Evolutionary conservation across 805 yeast genomes (phyloP), one percentile per base, ranked within the genome.

Genomic region (Yarrowia deformans): DNA sequence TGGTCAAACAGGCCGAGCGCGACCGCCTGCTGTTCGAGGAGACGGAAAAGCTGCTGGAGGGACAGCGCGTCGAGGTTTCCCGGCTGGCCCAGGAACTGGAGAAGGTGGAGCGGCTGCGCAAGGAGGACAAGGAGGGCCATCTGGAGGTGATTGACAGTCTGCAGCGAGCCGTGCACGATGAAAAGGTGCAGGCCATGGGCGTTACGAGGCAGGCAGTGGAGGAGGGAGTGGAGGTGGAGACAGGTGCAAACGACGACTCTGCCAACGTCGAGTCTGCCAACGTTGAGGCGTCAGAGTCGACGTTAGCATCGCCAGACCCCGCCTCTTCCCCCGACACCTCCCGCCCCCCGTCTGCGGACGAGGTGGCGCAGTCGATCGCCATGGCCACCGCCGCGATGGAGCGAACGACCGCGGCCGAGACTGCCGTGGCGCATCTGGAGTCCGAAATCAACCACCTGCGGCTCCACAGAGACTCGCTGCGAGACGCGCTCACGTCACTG

Each of bases 401-500:
- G 9, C 60, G 60, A 39, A 54, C 60, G 3, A 39, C 60, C 0
- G 48, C 23, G 3, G 48, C 63, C 19, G 48, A 56, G 23, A 39
- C 63, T 12, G 37, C 35, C 12, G 3, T 56, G 9, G 29, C 5
- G 3, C 50, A 60, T 3, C 68, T 63, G 7, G 56, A 48, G 13
- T 23, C 45, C 14, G 68, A 63, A 35, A 49, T 63, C 29, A 29
- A 37, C 32, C 56, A 63, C 29, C 37, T 63, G 18, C 37, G 46
- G 2, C 68, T 63, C 18, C 68, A 63, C 32, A 14, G 68, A 49
- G 68, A 63, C 32, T 63, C 68, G n/a, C 68, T 63, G 1, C 14
- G 68, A 63, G 68, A 63, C 48, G 68, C 68, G 1, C 56, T 63
- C 8, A 63, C 68, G 2, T 63, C 68, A 0, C 48, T 63, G 32